A percentile compares a stretch with the other conserved stretches of the same genome.
phyloP scores from a whole-genome alignment of 2,329 filamentous ascomycete species.

The Xylariaceae sp. region DNA sequence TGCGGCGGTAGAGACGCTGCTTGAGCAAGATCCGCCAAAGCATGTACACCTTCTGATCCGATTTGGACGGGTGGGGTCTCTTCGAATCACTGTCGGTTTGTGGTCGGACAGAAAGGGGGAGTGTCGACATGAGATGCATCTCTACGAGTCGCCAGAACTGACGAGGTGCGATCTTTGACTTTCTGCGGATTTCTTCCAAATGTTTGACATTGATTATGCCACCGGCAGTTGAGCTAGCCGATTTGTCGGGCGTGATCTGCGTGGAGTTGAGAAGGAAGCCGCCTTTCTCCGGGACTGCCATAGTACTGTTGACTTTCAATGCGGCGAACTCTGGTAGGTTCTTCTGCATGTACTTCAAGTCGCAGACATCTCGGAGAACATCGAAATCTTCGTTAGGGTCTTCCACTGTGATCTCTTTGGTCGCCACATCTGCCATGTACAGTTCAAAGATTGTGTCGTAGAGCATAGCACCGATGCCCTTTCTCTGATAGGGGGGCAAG shows the following conservation, averaged over 20 bases:
- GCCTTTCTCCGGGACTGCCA: conserved; percentile 46
- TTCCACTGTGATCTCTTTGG: conserved; percentile 84
- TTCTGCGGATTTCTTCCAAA: conserved; percentile 52
- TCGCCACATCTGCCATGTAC: conserved; percentile 61
- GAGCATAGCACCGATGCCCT: conserved; percentile 71
- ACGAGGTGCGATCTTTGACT: conserved; percentile 67
- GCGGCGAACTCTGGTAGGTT: conserved; percentile 51
- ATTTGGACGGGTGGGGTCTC: conserved; percentile 39
- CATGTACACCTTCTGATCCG: conserved; percentile 57
- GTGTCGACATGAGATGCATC: conserved; percentile 63
- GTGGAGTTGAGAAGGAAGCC: conserved; percentile 29
- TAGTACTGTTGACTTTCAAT: conserved; percentile 49
- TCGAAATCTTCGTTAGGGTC: conserved; percentile 88
- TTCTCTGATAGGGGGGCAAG: conserved; percentile 77
- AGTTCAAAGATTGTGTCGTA: conserved; percentile 74
- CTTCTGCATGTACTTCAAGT: conserved; percentile 59
- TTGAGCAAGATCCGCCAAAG: conserved; percentile 75
- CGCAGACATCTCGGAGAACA: conserved; percentile 69
- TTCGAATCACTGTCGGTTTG: conserved; percentile 32
- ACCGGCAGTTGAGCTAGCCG: conserved; percentile 30
- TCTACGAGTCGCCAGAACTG: conserved; percentile 72
- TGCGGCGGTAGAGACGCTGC: conserved; percentile 69
- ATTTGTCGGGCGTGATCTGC: conserved; percentile 24
- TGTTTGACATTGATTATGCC: conserved; percentile 53
- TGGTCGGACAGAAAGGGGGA: conserved; percentile 53